Base-by-base conservation (phyloP, 768 basidiomycete species). In the Panellus pusillus region DNA sequence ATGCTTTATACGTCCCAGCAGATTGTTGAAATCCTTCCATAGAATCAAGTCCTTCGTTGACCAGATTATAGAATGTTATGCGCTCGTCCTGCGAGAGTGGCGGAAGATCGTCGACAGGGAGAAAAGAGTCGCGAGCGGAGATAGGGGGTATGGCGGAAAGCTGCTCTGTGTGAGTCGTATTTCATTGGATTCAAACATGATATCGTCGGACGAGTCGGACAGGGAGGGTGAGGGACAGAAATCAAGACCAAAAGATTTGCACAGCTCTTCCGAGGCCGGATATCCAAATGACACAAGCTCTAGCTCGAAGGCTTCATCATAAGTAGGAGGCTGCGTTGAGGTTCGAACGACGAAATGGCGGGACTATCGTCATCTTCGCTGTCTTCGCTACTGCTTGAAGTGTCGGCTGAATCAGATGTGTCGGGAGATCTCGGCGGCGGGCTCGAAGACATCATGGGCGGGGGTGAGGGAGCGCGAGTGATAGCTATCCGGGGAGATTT, bases 1-100 rank as follows among this genome's bases (percentile, higher is more conserved):
- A 51, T 15, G 55, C 40, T 41, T 57, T 57, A 47, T 50, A 57
- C 44, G 56, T 57, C 28, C 56, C 56, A 35, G 47, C 50, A 20
- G 19, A 50, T 45, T 57, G 50, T 48, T 57, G 46, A 32, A 53
- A 40, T 14, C 37, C 56, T 15, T 14, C 47, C 20, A 48, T 47
- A 27, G 55, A 48, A 17, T 39, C 47, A 24, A 61, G 18, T 6
- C 48, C 37, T 42, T 38, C 29, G 35, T 57, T 47, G 32, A 61
- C 45, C 20, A 56, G 52, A 27, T 61, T 47, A 29, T 61, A 61
- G 37, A 57, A 51, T 38, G 44, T 47, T 11, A 50, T 54, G 31
- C 59, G 59, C 14, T 54, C 52, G 15, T 41, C 31, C 50, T 47
- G 47, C 4, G 55, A 60, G 37, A 60, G 44, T 31, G 24, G 27